Evolutionary conservation across 345 rosid genomes (phyloP).

Genomic region (Gossypium mustelinum): DNA sequence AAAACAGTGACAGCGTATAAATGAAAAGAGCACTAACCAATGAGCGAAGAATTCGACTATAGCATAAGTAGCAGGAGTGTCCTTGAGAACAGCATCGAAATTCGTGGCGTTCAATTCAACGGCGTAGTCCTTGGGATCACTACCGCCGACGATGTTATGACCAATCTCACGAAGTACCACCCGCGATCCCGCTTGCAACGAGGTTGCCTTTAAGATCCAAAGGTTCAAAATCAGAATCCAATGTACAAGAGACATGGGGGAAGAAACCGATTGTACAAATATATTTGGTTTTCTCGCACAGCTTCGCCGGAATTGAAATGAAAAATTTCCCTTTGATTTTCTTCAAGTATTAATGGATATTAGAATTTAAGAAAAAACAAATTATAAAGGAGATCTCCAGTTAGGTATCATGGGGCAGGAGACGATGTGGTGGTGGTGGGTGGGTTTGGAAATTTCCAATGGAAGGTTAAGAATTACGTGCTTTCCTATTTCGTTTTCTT

Average conservation of each 20-base stretch:
- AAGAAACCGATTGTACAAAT: neutral
- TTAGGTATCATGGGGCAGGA: neutral
- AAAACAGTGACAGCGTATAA: neutral
- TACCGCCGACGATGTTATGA: conserved; percentile 15
- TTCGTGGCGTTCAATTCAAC: conserved; percentile 63
- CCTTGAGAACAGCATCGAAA: conserved; percentile 61
- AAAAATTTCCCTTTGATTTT: too few relatives aligned
- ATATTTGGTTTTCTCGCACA: neutral
- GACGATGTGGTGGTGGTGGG: neutral
- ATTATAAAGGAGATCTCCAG: neutral
- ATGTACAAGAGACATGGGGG: conserved; percentile 46
- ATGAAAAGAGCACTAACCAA: conserved; percentile 46
- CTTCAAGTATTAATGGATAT: neutral
- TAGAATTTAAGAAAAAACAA: neutral
- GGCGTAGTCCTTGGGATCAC: conserved; percentile 45
- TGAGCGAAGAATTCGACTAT: conserved; percentile 87
- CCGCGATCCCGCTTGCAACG: conserved; percentile 54
- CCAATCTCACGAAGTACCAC: conserved; percentile 51
- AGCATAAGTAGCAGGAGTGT: conserved; percentile 69
- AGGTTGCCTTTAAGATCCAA: conserved; percentile 31
- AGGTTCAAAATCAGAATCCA: conserved; percentile 34
- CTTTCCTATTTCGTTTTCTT: too few relatives aligned
- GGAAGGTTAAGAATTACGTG: too few relatives aligned
- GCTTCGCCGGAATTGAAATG: conserved; percentile 7
- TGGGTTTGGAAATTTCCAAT: neutral